Evolutionary conservation across 2,329 filamentous ascomycete species (phyloP).

Genomic region (Microsporum audouinii): DNA sequence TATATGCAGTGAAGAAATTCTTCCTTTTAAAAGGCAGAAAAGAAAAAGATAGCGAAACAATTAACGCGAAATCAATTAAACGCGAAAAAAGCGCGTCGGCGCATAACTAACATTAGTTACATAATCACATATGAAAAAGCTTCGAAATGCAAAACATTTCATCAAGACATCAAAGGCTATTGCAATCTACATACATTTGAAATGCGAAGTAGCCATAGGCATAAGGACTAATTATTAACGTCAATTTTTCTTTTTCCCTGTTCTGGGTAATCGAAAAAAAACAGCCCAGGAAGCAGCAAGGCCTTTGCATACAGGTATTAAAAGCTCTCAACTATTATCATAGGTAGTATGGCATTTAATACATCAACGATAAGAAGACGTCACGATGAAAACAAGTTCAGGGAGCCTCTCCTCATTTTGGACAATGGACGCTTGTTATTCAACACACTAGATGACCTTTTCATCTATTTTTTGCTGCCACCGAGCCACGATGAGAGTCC

Average conservation of each 20-base stretch:
- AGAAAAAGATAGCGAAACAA: not conserved
- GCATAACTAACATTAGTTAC: not conserved
- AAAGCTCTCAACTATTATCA: not conserved
- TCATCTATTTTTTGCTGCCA: conserved; percentile 18
- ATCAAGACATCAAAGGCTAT: not conserved
- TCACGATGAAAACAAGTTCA: not conserved
- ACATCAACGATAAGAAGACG: not conserved
- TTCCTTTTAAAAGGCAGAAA: not conserved
- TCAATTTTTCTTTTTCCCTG: not conserved
- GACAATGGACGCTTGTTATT: not conserved
- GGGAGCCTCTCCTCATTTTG: not conserved
- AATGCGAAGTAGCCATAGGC: not conserved
- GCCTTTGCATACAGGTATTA: not conserved
- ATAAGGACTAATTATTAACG: not conserved
- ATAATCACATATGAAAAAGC: not conserved
- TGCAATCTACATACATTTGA: not conserved
- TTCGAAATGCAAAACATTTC: not conserved
- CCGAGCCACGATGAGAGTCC: conserved; percentile 81
- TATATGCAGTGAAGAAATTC: not conserved
- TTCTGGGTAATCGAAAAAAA: not conserved
- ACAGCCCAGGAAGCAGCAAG: too few species aligned
- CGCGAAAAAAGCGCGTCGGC: not conserved
- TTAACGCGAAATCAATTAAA: not conserved
- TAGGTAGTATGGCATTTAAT: not conserved
- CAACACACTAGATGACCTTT: not conserved